Evolutionary conservation across 148 eudicot genomes (phyloP), one percentile per base, ranked within the genome.

Genomic region (Chenopodium formosanum): DNA sequence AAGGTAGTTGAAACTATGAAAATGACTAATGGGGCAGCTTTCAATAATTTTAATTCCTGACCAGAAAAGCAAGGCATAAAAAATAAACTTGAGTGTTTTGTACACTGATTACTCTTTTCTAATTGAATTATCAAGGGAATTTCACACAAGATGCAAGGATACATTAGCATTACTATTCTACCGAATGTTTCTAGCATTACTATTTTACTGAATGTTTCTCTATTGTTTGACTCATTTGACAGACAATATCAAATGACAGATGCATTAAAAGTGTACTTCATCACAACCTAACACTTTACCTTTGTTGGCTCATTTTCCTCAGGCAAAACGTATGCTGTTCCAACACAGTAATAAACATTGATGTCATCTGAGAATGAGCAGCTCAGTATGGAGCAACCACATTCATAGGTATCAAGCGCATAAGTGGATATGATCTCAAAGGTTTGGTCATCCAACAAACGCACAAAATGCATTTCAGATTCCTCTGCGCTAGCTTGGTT

Each of bases 261-360:
- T 40, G 58, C 13, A 67, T 62, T 11, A 48, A 58, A 73, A 72
- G 83, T 27, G 65, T 52, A 44, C 44, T 12, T 19, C 34, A 73
- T 7, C 4, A 58, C 13, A 81, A 23, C 44, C 7, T 25, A 68
- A 72, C 31, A 31, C 12, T n/a, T 69, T 84, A 95, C 99, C 99
- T 95, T 95, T 79, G 92, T 86, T 68, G 99, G 98, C 84, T 95
- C 98, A 83, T 88, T 93, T 87, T 95, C 97, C 87, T 94, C 97
- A 1, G 94, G 97, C 84, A 94, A 88, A 77, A 95, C 99, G 85
- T 95, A 95, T 27, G 99, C 97, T 75, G 99, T 94, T 58, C 99
- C 99, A 80, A 95, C 94, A 77, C 99, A 95, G 84, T 95, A 95
- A 84, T 95, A 95, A 46, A 92, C 91, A 80, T 92, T 95, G 84